A percentile compares a stretch with the other conserved stretches of the same genome.
Evolutionary conservation across 768 basidiomycete species (phyloP).

Genomic region (Hemileccinum rubropunctum): DNA sequence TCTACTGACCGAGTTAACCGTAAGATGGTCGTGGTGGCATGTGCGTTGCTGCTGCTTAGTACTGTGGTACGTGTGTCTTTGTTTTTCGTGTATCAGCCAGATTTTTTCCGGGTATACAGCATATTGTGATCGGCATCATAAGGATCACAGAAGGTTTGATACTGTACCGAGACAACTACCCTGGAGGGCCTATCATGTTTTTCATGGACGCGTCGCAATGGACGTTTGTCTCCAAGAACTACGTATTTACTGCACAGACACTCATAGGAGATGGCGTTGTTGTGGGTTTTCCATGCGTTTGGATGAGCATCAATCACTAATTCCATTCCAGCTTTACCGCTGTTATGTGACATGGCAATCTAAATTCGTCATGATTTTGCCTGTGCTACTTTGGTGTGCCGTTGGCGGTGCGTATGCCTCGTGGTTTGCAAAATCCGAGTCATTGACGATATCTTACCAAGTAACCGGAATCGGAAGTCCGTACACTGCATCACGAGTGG

Average conservation of each 20-base stretch:
- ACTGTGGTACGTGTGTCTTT: slow-evolving; percentile 16
- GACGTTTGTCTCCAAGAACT: background rate
- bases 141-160: slow-evolving; percentile 22
- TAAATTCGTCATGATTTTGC: background rate
- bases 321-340: slow-evolving; percentile 2
- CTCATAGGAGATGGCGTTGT: slow-evolving; percentile 3
- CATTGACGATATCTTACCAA: too few relatives aligned
- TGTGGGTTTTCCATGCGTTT: background rate
- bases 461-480: too few relatives aligned
- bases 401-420: background rate
- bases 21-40: slow-evolving; percentile 17
- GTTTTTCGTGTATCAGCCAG: too few relatives aligned
- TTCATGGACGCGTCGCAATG: slow-evolving; percentile 21
- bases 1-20: slow-evolving; percentile 5
- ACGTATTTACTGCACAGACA: background rate
- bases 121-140: slow-evolving; percentile 18
- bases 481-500: too few relatives aligned
- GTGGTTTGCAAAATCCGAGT: background rate
- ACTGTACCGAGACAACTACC: slow-evolving; percentile 13
- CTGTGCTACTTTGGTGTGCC: slow-evolving; percentile 2
- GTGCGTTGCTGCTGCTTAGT: slow-evolving; percentile 21
- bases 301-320: background rate
- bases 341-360: slow-evolving; percentile 4
- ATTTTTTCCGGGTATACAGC: slow-evolving; percentile 6
- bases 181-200: slow-evolving; percentile 23